phyloP scores from a whole-genome alignment of 139 green algal genomes.

The Closterium sp. region DNA sequence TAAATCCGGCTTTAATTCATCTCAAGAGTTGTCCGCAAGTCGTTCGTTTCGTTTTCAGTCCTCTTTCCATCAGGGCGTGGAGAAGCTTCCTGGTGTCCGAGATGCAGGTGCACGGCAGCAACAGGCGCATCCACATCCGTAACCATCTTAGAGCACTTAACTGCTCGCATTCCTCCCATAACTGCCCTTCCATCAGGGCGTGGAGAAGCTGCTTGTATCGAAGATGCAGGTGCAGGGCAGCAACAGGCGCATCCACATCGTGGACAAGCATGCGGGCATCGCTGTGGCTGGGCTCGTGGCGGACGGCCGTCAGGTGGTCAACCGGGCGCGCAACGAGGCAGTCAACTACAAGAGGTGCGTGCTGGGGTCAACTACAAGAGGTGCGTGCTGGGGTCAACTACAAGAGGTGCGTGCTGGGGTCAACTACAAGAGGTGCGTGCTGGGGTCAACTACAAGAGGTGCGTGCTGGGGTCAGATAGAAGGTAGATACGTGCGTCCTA shows the following conservation, averaged over 20 bases:
- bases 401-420: too few species aligned
- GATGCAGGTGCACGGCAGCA: constrained; percentile 88
- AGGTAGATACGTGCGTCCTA: too few species aligned
- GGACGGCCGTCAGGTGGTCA: constrained; percentile 76
- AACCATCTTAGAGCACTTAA: background rate
- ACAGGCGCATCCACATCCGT: constrained; percentile 71
- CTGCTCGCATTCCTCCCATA: background rate
- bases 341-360: background rate
- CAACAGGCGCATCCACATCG: background rate
- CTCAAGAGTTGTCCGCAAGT: too few species aligned
- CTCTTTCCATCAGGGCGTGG: constrained; percentile 65
- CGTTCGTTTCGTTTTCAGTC: background rate
- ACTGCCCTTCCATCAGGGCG: too few species aligned
- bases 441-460: too few species aligned
- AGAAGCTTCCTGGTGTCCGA: constrained; percentile 96
- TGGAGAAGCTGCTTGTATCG: constrained; percentile 91
- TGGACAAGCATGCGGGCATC: background rate
- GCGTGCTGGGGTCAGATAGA: too few species aligned
- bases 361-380: too few species aligned
- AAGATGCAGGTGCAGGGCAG: constrained; percentile 86
- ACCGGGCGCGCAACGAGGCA: constrained; percentile 75
- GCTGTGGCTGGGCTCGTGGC: constrained; percentile 52
- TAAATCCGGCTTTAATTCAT: too few species aligned
- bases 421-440: too few species aligned
- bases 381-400: too few species aligned